phyloP scores from a whole-genome alignment of 1,284 basidiomycete species.

The Fomitopsis schrenkii region DNA sequence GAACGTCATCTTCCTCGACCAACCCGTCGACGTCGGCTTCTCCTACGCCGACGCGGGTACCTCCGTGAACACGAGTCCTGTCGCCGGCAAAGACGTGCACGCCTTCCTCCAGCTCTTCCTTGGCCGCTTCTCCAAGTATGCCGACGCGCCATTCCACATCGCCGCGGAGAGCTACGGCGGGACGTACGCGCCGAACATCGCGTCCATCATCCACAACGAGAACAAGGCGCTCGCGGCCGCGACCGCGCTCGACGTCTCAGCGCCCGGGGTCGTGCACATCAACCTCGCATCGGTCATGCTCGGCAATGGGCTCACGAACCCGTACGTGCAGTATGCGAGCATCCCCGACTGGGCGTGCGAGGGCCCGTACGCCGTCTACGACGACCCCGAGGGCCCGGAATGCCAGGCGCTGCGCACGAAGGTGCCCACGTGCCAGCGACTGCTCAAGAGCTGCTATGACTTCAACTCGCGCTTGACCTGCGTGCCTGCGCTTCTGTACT shows the following conservation, averaged over 20 bases:
- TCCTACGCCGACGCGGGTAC: conserved; percentile 46
- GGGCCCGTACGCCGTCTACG: conserved; percentile 73
- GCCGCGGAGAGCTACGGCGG: conserved; percentile 81
- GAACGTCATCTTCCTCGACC: conserved; percentile 52
- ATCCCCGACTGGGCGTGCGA: conserved; percentile 83
- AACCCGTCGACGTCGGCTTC: conserved; percentile 60
- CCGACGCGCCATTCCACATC: conserved; percentile 64
- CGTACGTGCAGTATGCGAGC: conserved; percentile 64
- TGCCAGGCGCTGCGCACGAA: conserved; percentile 63
- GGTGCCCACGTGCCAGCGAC: conserved; percentile 66
- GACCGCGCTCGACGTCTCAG: conserved; percentile 34
- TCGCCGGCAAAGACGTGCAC: conserved; percentile 59
- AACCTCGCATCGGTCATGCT: conserved; percentile 80
- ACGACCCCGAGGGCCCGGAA: conserved; percentile 61
- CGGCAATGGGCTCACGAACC: conserved; percentile 83
- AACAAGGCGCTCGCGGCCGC: conserved; percentile 53
- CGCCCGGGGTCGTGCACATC: conserved; percentile 47
- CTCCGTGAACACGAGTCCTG: conserved; percentile 43
- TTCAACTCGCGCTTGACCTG: conserved; percentile 58
- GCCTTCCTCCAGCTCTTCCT: conserved; percentile 91
- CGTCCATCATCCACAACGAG: conserved; percentile 69
- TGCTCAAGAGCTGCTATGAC: conserved; percentile 64
- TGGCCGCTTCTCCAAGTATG: conserved; percentile 66
- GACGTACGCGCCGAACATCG: conserved; percentile 78
- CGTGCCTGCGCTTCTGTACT: conserved; percentile 60